Evolutionary conservation across 495 filamentous ascomycete species (phyloP).

Genomic region (Podospora anserina): DNA sequence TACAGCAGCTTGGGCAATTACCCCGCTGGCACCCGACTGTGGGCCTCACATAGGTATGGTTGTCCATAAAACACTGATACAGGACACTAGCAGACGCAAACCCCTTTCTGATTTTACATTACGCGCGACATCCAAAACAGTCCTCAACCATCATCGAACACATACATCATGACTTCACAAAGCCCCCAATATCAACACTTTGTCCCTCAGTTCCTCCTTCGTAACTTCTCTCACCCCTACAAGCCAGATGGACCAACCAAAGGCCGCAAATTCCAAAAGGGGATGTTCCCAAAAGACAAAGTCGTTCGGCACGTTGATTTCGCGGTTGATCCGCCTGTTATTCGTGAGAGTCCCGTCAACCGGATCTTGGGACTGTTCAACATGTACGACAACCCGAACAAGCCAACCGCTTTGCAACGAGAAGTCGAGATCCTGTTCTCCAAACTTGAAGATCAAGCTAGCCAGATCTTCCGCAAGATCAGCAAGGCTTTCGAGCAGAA

Average conservation of each 20-base stretch:
- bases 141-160: not conserved
- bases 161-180: not conserved
- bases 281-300: conserved; percentile 22
- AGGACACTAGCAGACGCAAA: not conserved
- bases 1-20: not conserved
- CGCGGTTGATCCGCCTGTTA: conserved; percentile 17
- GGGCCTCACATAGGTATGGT: not conserved
- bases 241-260: conserved; percentile 16
- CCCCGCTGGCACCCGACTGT: not conserved
- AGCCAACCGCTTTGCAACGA: conserved; percentile 26
- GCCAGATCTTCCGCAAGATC: conserved; percentile 34
- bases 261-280: conserved; percentile 23
- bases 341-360: conserved; percentile 35
- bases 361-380: conserved; percentile 40
- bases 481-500: conserved; percentile 30
- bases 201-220: conserved; percentile 47
- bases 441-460: conserved; percentile 33
- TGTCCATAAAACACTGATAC: not conserved
- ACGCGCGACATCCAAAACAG: not conserved
- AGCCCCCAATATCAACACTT: conserved; percentile 47
- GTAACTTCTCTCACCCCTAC: conserved; percentile 40
- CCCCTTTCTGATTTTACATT: not conserved
- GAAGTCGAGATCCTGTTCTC: conserved; percentile 40
- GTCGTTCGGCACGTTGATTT: conserved; percentile 30
- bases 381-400: conserved; percentile 43